phyloP scores from a whole-genome alignment of 2,329 filamentous ascomycete species.

The Daldinia sp. region DNA sequence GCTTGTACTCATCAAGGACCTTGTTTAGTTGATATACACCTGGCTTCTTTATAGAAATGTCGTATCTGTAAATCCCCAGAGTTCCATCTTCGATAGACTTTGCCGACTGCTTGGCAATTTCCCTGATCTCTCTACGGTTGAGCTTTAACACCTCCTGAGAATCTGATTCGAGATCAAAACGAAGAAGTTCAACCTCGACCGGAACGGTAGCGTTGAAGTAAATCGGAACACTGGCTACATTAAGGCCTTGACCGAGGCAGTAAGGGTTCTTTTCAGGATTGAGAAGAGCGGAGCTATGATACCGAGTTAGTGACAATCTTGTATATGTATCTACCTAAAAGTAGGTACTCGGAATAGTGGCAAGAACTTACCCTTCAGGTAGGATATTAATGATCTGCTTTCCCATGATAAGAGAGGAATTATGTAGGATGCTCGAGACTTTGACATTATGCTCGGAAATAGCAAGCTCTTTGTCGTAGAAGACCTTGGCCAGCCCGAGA shows the following conservation, averaged over 20 bases:
- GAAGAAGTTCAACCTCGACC: slow-evolving; percentile 87
- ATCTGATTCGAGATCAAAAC: slow-evolving; percentile 85
- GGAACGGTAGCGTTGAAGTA: slow-evolving; percentile 94
- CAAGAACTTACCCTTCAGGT: slow-evolving; percentile 78
- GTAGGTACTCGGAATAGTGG: not conserved
- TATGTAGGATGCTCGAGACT: slow-evolving; percentile 86
- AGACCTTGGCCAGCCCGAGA: slow-evolving; percentile 77
- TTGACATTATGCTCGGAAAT: slow-evolving; percentile 96
- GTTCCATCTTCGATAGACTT: slow-evolving; percentile 74
- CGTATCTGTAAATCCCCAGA: slow-evolving; percentile 73
- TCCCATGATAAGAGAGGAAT: slow-evolving; percentile 92
- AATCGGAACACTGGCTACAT: slow-evolving; percentile 78
- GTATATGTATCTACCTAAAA: not conserved
- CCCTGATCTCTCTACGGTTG: slow-evolving; percentile 77
- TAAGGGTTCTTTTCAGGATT: slow-evolving; percentile 86
- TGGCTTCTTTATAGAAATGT: slow-evolving; percentile 83
- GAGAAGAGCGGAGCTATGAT: slow-evolving; percentile 78
- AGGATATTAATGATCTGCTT: slow-evolving; percentile 98
- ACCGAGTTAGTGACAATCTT: slow-evolving; percentile 47
- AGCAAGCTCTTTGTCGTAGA: slow-evolving; percentile 93
- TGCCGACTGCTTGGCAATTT: slow-evolving; percentile 76
- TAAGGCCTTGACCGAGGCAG: slow-evolving; percentile 77
- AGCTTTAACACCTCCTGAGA: slow-evolving; percentile 84
- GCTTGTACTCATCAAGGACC: slow-evolving; percentile 92
- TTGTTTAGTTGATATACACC: slow-evolving; percentile 87